phyloP scores from a whole-genome alignment of 805 yeast genomes.

The Priceomyces melissophilus region DNA sequence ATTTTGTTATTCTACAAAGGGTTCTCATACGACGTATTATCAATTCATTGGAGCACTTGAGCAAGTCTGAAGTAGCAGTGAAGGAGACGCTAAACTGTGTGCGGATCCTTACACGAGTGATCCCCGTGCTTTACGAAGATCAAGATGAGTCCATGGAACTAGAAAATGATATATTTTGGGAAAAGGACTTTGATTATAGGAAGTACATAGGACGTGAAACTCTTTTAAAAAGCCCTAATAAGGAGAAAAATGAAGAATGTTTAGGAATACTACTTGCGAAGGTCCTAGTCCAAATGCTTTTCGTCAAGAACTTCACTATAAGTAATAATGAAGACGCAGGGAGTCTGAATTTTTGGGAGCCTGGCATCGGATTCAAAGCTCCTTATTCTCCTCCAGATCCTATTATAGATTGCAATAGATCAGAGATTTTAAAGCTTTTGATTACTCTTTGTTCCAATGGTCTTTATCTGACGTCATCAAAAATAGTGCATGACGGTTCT shows the following conservation, averaged over 20 bases:
- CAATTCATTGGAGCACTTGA: constrained; percentile 8
- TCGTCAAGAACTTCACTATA: constrained; percentile 54
- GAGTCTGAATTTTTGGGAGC: constrained; percentile 58
- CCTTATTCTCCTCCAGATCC: constrained; percentile 23
- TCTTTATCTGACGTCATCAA: constrained; percentile 47
- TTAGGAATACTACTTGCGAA: constrained; percentile 37
- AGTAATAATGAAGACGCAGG: constrained; percentile 4
- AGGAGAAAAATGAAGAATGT: constrained; percentile 12
- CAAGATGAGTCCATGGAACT: constrained; percentile 20
- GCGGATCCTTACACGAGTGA: constrained; percentile 57
- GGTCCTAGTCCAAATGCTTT: constrained; percentile 43
- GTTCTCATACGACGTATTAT: constrained; percentile 22
- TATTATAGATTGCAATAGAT: constrained; percentile 56
- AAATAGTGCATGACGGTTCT: constrained; percentile 51
- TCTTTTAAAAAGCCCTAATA: not conserved
- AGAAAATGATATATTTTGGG: constrained; percentile 28
- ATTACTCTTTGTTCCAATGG: constrained; percentile 59
- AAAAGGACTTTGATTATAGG: constrained; percentile 44
- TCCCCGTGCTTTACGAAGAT: constrained; percentile 68
- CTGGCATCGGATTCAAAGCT: constrained; percentile 61
- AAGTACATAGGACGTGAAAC: constrained; percentile 5
- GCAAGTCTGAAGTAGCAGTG: constrained; percentile 16
- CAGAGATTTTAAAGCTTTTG: constrained; percentile 63
- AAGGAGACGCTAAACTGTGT: constrained; percentile 55
- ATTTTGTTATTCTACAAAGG: constrained; percentile 53